Percentiles rank a stretch among this genome's conserved stretches.
Evolutionary conservation across 306 rosid genomes (phyloP).

Genomic region (Lathyrus oleraceus): DNA sequence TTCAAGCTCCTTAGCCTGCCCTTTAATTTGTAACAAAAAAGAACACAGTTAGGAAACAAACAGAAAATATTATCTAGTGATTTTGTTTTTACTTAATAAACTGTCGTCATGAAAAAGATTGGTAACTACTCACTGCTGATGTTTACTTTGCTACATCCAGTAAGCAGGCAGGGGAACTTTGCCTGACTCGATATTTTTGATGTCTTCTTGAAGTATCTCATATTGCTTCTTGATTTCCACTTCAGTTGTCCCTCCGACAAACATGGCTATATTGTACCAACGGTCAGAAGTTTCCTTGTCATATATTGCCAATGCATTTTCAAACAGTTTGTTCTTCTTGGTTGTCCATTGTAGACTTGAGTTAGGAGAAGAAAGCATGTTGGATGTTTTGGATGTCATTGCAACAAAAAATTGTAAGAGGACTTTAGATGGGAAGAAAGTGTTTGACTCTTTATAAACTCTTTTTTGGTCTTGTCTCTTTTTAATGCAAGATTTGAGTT

Average conservation of each 20-base stretch:
- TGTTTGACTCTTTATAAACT: background rate
- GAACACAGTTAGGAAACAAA: slow-evolving; percentile 15
- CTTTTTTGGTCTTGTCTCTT: background rate
- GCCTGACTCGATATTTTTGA: slow-evolving; percentile 64
- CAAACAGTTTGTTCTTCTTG: slow-evolving; percentile 59
- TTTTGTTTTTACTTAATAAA: background rate
- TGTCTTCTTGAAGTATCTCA: slow-evolving; percentile 59
- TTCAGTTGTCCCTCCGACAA: slow-evolving; percentile 65
- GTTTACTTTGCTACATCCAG: slow-evolving; percentile 31
- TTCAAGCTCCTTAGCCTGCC: slow-evolving; percentile 51
- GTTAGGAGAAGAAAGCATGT: slow-evolving; percentile 34
- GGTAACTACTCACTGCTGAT: slow-evolving; percentile 21
- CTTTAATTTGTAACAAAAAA: slow-evolving; percentile 21
- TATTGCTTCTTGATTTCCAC: slow-evolving; percentile 68
- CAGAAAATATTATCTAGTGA: background rate
- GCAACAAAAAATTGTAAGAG: slow-evolving; percentile 26
- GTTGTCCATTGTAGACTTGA: slow-evolving; percentile 52
- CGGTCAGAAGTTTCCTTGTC: slow-evolving; percentile 63
- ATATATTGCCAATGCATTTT: slow-evolving; percentile 67
- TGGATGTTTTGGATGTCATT: slow-evolving; percentile 46
- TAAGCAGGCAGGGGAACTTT: slow-evolving; percentile 60
- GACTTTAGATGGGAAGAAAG: slow-evolving; percentile 33
- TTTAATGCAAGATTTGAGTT: background rate
- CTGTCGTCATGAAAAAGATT: background rate
- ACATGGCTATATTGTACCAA: slow-evolving; percentile 61